Percentiles rank a stretch among this genome's conserved stretches.
phyloP scores from a whole-genome alignment of 352 stramenopile genomes.

The Globisporangium emineosum region DNA sequence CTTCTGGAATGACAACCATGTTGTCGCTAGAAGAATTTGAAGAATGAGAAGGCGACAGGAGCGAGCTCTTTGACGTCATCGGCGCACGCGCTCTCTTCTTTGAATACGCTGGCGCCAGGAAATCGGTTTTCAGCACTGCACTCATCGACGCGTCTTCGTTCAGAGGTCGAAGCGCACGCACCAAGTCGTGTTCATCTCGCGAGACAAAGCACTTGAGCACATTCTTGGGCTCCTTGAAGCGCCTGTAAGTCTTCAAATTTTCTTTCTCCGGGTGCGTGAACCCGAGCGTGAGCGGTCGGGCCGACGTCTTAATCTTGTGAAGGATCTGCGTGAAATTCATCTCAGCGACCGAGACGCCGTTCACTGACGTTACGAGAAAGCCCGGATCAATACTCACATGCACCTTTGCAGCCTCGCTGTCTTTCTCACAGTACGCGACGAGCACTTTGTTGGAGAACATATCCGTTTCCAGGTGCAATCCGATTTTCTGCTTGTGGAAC shows the following conservation, averaged over 20 bases:
- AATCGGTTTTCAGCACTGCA: conserved; percentile 51
- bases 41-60: conserved; percentile 14
- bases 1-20: conserved; percentile 41
- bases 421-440: conserved; percentile 59
- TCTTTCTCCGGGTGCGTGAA: conserved; percentile 40
- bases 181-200: conserved; percentile 41
- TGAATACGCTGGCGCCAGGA: conserved; percentile 26
- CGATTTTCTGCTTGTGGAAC: conserved; percentile 63
- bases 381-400: conserved; percentile 43
- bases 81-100: conserved; percentile 20
- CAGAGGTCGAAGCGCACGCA: conserved; percentile 42
- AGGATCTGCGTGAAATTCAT: conserved; percentile 50
- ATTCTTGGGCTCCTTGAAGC: conserved; percentile 50
- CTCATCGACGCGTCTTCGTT: conserved; percentile 42
- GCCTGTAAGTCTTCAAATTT: conserved; percentile 27
- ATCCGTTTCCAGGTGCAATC: conserved; percentile 67
- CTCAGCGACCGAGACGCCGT: conserved; percentile 40
- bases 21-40: conserved; percentile 5
- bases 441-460: conserved; percentile 55
- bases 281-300: conserved; percentile 50
- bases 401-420: conserved; percentile 48
- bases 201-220: conserved; percentile 48
- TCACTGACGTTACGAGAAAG: conserved; percentile 62
- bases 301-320: conserved; percentile 39
- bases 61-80: neutral